phyloP scores from a whole-genome alignment of 2,329 filamentous ascomycete genomes.

The Curvularia sp. region DNA sequence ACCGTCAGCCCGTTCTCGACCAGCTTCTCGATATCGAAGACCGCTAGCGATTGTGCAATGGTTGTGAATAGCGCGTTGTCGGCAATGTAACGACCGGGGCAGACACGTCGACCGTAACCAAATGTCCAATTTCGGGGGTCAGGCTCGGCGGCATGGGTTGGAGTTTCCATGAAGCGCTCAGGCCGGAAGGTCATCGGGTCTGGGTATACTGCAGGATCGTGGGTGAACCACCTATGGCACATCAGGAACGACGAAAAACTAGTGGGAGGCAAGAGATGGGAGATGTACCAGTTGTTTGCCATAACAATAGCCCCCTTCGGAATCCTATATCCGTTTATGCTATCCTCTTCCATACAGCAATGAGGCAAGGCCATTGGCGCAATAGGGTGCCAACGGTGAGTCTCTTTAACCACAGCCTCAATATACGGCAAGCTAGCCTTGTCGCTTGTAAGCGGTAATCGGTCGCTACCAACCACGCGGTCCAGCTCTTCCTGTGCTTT shows the following conservation, averaged over 20 bases:
- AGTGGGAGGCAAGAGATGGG: not conserved
- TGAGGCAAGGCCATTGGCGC: slow-evolving; percentile 46
- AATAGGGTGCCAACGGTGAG: slow-evolving; percentile 55
- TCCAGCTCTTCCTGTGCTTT: slow-evolving; percentile 61
- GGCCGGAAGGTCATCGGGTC: slow-evolving; percentile 55
- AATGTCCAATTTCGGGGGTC: slow-evolving; percentile 50
- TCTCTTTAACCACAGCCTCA: slow-evolving; percentile 48
- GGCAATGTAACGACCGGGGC: slow-evolving; percentile 53
- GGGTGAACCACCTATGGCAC: slow-evolving; percentile 50
- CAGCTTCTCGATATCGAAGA: slow-evolving; percentile 55
- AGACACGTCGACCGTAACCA: slow-evolving; percentile 56
- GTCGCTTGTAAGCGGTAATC: slow-evolving; percentile 60
- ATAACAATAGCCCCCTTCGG: slow-evolving; percentile 53
- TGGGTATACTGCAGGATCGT: slow-evolving; percentile 51
- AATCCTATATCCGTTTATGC: slow-evolving; percentile 51
- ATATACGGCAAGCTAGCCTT: slow-evolving; percentile 52
- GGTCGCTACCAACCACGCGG: slow-evolving; percentile 54
- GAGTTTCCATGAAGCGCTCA: slow-evolving; percentile 52
- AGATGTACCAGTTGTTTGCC: slow-evolving; percentile 51
- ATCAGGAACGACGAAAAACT: not conserved
- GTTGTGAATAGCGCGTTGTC: slow-evolving; percentile 53
- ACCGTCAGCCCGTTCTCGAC: slow-evolving; percentile 51
- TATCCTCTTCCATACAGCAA: slow-evolving; percentile 44
- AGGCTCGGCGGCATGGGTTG: slow-evolving; percentile 47
- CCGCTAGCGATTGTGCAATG: slow-evolving; percentile 56